Percentiles rank a stretch among this genome's conserved stretches.
Evolutionary conservation across 192 early-diverging fungal species (phyloP).

Genomic region (Allomyces macrogynus): DNA sequence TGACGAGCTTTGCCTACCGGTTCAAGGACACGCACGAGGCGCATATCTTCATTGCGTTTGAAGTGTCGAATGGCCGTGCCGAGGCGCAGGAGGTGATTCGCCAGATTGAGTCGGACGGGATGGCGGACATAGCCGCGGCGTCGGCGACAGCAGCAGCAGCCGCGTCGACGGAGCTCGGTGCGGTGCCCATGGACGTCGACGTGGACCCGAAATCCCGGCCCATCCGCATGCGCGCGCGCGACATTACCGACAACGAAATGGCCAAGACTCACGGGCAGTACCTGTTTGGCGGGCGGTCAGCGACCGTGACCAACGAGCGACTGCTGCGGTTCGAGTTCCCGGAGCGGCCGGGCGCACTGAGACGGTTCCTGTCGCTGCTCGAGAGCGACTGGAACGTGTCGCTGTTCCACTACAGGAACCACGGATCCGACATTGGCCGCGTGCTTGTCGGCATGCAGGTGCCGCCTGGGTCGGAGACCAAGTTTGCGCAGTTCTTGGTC

Average conservation of each 20-base stretch:
- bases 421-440: constrained; percentile 84
- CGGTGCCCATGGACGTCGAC: too few species aligned
- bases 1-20: constrained; percentile 87
- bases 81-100: constrained; percentile 54
- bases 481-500: constrained; percentile 59
- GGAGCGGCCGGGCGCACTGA: constrained; percentile 82
- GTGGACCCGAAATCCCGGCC: constrained; percentile 6
- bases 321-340: constrained; percentile 92
- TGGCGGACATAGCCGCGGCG: too few species aligned
- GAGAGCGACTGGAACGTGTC: constrained; percentile 56
- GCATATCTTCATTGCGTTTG: constrained; percentile 78
- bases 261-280: constrained; percentile 90
- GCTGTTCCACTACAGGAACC: constrained; percentile 93
- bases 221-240: constrained; percentile 41
- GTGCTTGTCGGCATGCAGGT: constrained; percentile 90
- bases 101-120: constrained; percentile 23
- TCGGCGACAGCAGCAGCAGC: too few species aligned
- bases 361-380: constrained; percentile 61
- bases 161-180: too few species aligned
- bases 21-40: constrained; percentile 56
- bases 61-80: constrained; percentile 40
- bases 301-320: constrained; percentile 54
- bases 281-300: constrained; percentile 65
- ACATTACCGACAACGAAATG: constrained; percentile 81
- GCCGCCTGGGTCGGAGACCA: constrained; percentile 30